Evolutionary conservation across 2,329 filamentous ascomycete genomes (phyloP).

Genomic region (Albophoma yamanashiensis): DNA sequence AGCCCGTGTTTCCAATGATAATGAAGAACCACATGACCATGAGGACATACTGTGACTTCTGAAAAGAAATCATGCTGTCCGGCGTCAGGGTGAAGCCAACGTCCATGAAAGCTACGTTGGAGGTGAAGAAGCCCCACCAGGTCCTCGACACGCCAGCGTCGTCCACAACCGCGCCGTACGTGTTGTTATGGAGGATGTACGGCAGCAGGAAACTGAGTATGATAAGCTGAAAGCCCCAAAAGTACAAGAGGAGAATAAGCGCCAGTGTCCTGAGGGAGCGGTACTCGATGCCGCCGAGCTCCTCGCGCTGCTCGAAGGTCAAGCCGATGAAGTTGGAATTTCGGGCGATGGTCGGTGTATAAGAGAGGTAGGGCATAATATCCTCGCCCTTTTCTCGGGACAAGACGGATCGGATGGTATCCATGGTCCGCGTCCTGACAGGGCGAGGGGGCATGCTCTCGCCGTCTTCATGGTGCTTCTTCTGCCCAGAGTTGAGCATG

Average conservation of each 20-base stretch:
- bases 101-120: constrained; percentile 86
- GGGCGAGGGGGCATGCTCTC: constrained; percentile 14
- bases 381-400: constrained; percentile 44
- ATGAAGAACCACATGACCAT: constrained; percentile 77
- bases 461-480: constrained; percentile 26
- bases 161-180: constrained; percentile 57
- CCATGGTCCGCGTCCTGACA: constrained; percentile 38
- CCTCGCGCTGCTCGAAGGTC: constrained; percentile 83
- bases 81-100: constrained; percentile 87
- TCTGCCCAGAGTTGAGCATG: constrained; percentile 24
- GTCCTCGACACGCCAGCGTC: constrained; percentile 49
- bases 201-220: constrained; percentile 64
- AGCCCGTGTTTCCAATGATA: constrained; percentile 89
- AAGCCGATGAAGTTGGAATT: constrained; percentile 90
- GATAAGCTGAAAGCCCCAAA: constrained; percentile 70
- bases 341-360: constrained; percentile 81
- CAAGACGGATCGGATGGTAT: constrained; percentile 45
- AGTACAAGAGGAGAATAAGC: constrained; percentile 68
- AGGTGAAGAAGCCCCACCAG: constrained; percentile 92
- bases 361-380: constrained; percentile 87
- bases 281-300: constrained; percentile 94
- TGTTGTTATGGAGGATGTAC: constrained; percentile 60
- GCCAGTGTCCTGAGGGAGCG: constrained; percentile 80
- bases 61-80: constrained; percentile 89
- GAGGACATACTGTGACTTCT: constrained; percentile 63